A percentile compares a stretch with the other conserved stretches of the same genome.
phyloP scores from a whole-genome alignment of 2,329 filamentous ascomycete genomes.

The Zymoseptoria passerinii region DNA sequence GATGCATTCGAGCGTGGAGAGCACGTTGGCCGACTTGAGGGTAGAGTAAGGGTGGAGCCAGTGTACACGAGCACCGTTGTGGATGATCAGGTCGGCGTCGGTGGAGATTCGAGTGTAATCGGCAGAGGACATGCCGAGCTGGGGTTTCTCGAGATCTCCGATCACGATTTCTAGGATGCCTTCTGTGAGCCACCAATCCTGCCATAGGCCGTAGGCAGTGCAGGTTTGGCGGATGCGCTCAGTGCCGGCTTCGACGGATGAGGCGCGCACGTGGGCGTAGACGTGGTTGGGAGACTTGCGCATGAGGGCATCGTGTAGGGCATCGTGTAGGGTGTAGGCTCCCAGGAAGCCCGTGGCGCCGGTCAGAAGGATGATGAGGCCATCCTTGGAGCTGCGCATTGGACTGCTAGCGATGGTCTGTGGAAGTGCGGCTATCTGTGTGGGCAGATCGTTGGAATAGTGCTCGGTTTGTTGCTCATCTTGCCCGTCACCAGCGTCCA shows the following conservation, averaged over 20 bases:
- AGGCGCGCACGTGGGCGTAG: slow-evolving; percentile 67
- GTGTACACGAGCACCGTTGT: slow-evolving; percentile 73
- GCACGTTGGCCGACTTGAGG: slow-evolving; percentile 66
- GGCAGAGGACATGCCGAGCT: slow-evolving; percentile 60
- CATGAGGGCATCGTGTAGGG: slow-evolving; percentile 66
- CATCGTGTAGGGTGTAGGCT: slow-evolving; percentile 66
- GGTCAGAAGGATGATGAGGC: slow-evolving; percentile 60
- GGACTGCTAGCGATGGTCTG: slow-evolving; percentile 21
- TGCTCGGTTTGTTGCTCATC: slow-evolving; percentile 41
- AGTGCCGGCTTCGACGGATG: slow-evolving; percentile 51
- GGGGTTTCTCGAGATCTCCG: slow-evolving; percentile 65
- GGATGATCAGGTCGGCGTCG: slow-evolving; percentile 59
- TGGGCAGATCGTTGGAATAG: slow-evolving; percentile 47
- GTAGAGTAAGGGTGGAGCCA: slow-evolving; percentile 74
- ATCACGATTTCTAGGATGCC: slow-evolving; percentile 53
- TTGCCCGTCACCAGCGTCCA: slow-evolving; percentile 42
- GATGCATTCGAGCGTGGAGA: slow-evolving; percentile 69
- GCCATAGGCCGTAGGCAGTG: slow-evolving; percentile 73
- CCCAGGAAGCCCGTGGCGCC: slow-evolving; percentile 88
- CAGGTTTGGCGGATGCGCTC: slow-evolving; percentile 60
- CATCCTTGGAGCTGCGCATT: slow-evolving; percentile 21
- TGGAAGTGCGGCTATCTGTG: slow-evolving; percentile 46
- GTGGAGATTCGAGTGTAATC: slow-evolving; percentile 58
- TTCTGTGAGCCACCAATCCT: slow-evolving; percentile 55
- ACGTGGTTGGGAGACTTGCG: slow-evolving; percentile 48